Evolutionary conservation across 768 basidiomycete species (phyloP).

Genomic region (Suillus clintonianus): DNA sequence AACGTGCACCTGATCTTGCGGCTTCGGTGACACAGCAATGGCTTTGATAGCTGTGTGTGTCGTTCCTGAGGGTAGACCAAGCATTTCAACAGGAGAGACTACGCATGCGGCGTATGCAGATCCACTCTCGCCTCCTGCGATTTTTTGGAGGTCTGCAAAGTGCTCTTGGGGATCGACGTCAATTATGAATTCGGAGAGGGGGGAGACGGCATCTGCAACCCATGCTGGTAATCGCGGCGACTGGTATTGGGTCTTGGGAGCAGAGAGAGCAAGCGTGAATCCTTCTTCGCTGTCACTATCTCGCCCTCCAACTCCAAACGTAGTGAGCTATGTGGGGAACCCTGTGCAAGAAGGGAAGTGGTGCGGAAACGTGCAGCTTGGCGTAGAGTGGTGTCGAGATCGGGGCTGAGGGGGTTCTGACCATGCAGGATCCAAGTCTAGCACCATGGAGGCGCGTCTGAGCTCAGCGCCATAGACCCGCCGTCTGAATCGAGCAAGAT

Average conservation of each 20-base stretch:
- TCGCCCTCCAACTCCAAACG: constrained; percentile 44
- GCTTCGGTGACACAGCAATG: constrained; percentile 48
- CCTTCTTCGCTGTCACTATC: constrained; percentile 8
- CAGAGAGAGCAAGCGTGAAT: constrained; percentile 19
- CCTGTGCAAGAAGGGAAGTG: constrained; percentile 29
- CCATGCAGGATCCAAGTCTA: background rate
- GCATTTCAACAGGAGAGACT: constrained; percentile 14
- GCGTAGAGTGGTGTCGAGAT: constrained; percentile 23
- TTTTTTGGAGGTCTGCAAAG: constrained; percentile 71
- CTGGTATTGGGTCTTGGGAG: constrained; percentile 41
- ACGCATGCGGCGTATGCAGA: constrained; percentile 56
- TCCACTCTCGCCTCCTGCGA: constrained; percentile 84
- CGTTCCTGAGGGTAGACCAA: constrained; percentile 18
- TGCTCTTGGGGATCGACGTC: constrained; percentile 63
- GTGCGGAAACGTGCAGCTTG: constrained; percentile 29
- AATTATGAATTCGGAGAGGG: constrained; percentile 63
- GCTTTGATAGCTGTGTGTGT: constrained; percentile 74
- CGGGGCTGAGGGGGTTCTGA: constrained; percentile 29
- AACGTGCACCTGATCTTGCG: constrained; percentile 61
- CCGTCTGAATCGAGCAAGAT: background rate
- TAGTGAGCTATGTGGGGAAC: constrained; percentile 52
- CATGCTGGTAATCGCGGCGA: constrained; percentile 59
- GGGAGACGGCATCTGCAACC: constrained; percentile 60
- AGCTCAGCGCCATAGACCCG: background rate
- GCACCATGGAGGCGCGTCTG: background rate